Evolutionary conservation across 139 green algal genomes (phyloP).

Genomic region (Raphidocelis subcapitata): DNA sequence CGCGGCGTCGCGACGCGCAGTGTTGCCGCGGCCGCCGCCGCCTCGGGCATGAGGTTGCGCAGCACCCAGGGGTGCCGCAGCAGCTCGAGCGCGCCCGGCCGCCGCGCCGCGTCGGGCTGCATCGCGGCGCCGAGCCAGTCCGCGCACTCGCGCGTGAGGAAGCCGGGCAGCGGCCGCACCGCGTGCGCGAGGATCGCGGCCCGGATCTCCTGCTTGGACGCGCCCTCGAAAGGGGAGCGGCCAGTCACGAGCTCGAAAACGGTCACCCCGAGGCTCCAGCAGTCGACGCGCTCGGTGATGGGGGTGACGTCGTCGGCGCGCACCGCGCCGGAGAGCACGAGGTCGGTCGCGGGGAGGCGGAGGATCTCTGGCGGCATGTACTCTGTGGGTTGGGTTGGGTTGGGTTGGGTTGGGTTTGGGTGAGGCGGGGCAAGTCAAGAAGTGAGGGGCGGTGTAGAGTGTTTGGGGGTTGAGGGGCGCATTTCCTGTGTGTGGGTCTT

Average conservation of each 20-base stretch:
- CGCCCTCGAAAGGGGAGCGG: conserved; percentile 55
- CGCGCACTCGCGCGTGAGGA: conserved; percentile 38
- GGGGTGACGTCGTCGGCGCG: conserved; percentile 41
- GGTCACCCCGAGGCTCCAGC: conserved; percentile 76
- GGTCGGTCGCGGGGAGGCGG: conserved; percentile 57
- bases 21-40: neutral
- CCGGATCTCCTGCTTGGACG: conserved; percentile 61
- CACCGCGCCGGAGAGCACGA: conserved; percentile 46
- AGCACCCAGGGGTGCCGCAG: conserved; percentile 28
- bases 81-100: conserved; percentile 27
- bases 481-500: too few species aligned
- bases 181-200: conserved; percentile 45
- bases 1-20: neutral
- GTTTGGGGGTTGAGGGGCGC: too few species aligned
- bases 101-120: conserved; percentile 15
- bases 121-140: conserved; percentile 56
- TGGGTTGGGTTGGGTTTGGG: too few species aligned
- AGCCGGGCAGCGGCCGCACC: conserved; percentile 41
- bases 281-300: conserved; percentile 67
- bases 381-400: conserved; percentile 36
- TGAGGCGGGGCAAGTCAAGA: too few species aligned
- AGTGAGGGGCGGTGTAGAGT: too few species aligned
- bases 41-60: conserved; percentile 2
- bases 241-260: conserved; percentile 75
- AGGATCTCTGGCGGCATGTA: conserved; percentile 79